Evolutionary conservation across 106 monocot genomes (phyloP), one percentile per base, ranked within the genome.

Genomic region (Dactylorhiza incarnata): DNA sequence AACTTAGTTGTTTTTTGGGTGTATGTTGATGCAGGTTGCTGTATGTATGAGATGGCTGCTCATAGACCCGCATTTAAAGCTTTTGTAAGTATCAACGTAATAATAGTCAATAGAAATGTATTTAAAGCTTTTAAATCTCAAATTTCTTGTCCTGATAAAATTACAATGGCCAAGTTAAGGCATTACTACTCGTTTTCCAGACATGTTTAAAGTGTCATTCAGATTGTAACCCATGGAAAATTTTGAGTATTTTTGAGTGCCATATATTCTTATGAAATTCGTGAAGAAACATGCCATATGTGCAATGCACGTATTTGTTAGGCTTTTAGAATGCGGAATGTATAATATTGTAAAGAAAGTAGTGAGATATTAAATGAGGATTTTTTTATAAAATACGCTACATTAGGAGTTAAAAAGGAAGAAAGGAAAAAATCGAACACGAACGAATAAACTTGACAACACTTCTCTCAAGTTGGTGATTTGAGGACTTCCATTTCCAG

Each of bases 11-110:
- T 29, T 26, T 37, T 37, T 66, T 69, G 78, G 52, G 74, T 25
- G 67, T 65, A 48, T 58, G 45, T 44, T 71, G 74, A 9, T 37
- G 11, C 85, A 99, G 99, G 99, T 13, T 99, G 99, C 75, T 99
- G 99, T 72, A 85, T 99, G 88, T 99, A 99, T 80, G 99, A 99
- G 85, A 99, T 99, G 99, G 91, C 94, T 83, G 99, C 99, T 74
- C 91, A 99, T 85, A 88, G 94, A 54, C 99, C 99, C 70, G 99
- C 99, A 55, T 99, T 99, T 83, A 99, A 99, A 82, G 99, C 99
- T 75, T 99, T 99, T 85, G 99, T 99, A 86, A 89, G 94, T 83
- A 61, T 66, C 37, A 9, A 16, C 14, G 44, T 68, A 68, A 68
- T 65, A 65, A 25, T 65, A 12, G 22, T 22, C 63, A 65, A 65